Evolutionary conservation across 768 basidiomycete species (phyloP), one percentile per base, ranked within the genome.

Genomic region (Mycena rebaudengoi): DNA sequence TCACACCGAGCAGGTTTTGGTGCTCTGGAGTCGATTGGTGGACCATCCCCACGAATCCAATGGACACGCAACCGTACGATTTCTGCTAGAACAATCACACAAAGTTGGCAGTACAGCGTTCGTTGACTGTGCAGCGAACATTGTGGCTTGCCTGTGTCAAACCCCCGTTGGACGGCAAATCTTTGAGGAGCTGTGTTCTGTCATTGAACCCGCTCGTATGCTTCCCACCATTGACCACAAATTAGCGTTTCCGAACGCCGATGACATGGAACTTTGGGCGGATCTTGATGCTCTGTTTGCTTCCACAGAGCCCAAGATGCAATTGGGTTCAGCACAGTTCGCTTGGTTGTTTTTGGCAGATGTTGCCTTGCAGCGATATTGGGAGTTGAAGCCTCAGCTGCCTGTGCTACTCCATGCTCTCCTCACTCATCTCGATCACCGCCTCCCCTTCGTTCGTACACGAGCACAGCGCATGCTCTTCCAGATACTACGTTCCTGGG

Each of bases 141-240:
- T 96, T 53, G 86, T 97, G 21, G 91, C 94, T 0, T 95, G 89
- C 68, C 83, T 98, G 7, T 93, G 92, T 53, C 90, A 92, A 59
- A 92, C 91, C 25, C 81, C 82, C 16, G 85, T 89, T 16, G 94
- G 92, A 4, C 82, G 85, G 7, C 82, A 89, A 55, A 85, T 95
- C 32, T 92, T 95, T 68, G 87, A 91, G 68, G 94, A 95, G 49
- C 77, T 98, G n/a, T 94, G 91, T 75, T 87, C 86, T 37, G 83
- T 96, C 63, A 89, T 96, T 46, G 91, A 94, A 66, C 94, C 96
- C 20, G 84, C 87, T 30, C 87, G 91, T 41, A 96, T 96, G 91
- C 82, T 95, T 12, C 91, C 87, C 13, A 88, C 81, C 13, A 87
- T 89, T 64, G 93, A 89, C 64, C 92, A 89, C 76, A 91, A 88